Evolutionary conservation across 2,329 filamentous ascomycete species (phyloP).

Genomic region (Hawksworthiomyces lignivorus): DNA sequence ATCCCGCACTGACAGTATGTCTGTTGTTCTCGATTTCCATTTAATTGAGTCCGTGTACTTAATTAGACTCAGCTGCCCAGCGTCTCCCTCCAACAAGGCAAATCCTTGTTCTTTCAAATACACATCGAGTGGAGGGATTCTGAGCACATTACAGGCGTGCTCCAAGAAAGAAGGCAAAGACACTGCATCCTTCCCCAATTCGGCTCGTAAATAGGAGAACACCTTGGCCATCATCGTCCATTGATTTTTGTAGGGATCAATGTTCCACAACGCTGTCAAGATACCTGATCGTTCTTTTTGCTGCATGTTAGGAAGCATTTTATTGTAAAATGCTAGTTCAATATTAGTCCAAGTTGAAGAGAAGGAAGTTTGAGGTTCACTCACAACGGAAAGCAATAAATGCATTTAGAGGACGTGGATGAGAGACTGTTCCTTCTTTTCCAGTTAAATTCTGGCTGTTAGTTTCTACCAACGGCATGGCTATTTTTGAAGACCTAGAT

Average conservation of each 20-base stretch:
- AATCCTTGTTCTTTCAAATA: neutral
- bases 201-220: neutral
- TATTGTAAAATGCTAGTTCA: slow-evolving; percentile 18
- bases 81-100: neutral
- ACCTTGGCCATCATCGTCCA: slow-evolving; percentile 5
- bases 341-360: no score
- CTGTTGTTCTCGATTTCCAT: no score
- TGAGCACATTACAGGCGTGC: neutral
- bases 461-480: no score
- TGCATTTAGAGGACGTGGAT: slow-evolving; percentile 18
- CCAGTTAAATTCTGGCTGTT: no score
- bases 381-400: slow-evolving; percentile 21
- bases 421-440: no score
- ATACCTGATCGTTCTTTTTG: slow-evolving; percentile 3
- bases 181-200: neutral
- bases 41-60: no score
- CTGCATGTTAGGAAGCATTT: slow-evolving; percentile 13
- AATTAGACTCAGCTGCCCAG: neutral
- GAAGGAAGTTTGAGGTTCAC: neutral
- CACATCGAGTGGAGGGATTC: neutral
- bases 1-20: no score
- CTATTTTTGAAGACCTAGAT: no score
- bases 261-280: neutral
- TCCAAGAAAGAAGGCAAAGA: neutral
- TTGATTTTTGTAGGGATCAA: slow-evolving; percentile 1